Percentiles rank a stretch among this genome's conserved stretches.
phyloP scores from a whole-genome alignment of 1,284 basidiomycete genomes.

The Rhodofomes roseus region DNA sequence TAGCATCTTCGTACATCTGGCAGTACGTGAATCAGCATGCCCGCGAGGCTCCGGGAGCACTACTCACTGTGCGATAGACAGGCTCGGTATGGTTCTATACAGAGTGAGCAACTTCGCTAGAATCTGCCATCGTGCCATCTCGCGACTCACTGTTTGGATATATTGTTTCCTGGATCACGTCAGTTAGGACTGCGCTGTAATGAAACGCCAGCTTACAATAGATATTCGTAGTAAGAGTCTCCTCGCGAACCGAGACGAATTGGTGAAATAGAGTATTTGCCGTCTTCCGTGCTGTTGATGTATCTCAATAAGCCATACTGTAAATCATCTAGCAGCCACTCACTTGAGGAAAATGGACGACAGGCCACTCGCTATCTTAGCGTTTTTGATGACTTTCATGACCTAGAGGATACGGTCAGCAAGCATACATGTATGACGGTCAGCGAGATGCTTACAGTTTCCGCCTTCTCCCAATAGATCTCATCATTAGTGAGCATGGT shows the following conservation, averaged over 20 bases:
- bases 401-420: no score
- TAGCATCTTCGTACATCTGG: conserved; percentile 85
- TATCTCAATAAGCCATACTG: background rate
- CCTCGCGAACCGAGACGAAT: conserved; percentile 91
- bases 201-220: conserved; percentile 53
- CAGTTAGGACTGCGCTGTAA: background rate
- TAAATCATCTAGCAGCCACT: conserved; percentile 16
- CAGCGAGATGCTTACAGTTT: conserved; percentile 47
- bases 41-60: no score
- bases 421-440: no score
- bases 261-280: conserved; percentile 69
- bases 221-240: conserved; percentile 95
- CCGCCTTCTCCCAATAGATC: conserved; percentile 80
- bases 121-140: background rate
- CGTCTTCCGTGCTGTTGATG: conserved; percentile 51
- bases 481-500: conserved; percentile 74
- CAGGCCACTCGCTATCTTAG: conserved; percentile 67
- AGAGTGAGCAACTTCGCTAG: conserved; percentile 1
- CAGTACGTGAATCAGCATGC: background rate
- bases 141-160: conserved; percentile 63
- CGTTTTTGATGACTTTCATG: conserved; percentile 65
- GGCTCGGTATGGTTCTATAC: conserved; percentile 69
- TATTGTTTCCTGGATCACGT: conserved; percentile 64
- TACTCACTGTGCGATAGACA: conserved; percentile 71
- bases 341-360: conserved; percentile 86